Conservation (phyloP, 164 flowering plant genomes). For the Pachysandra terminalis region DNA sequence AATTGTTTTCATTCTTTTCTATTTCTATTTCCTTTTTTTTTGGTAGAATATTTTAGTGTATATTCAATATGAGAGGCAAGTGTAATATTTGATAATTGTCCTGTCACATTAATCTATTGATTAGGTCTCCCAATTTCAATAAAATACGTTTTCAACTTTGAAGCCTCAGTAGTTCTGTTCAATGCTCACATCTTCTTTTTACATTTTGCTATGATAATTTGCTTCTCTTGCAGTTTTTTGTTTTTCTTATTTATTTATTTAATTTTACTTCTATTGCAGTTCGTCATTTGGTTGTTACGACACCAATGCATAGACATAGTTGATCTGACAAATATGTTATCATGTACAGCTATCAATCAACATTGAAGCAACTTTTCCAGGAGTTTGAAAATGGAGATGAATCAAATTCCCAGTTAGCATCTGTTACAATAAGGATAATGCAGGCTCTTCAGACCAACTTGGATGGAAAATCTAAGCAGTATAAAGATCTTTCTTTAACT, state of each 20-base stretch:
- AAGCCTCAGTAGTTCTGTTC: not conserved
- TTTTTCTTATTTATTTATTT: too few species aligned
- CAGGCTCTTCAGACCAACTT: slow-evolving; percentile 80
- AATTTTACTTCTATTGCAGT: not conserved
- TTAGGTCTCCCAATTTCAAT: not conserved
- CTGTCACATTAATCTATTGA: not conserved
- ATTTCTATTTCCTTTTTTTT: too few species aligned
- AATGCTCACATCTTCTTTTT: not conserved
- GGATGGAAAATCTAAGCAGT: slow-evolving; percentile 94
- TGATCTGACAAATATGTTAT: slow-evolving; percentile 8
- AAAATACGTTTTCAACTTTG: not conserved
- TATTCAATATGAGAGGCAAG: not conserved
- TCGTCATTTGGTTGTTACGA: not conserved
- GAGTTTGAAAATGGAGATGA: slow-evolving; percentile 55
- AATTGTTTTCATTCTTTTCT: not conserved
- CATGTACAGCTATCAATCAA: slow-evolving; percentile 72
- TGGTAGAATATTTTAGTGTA: too few species aligned
- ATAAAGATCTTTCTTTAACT: slow-evolving; percentile 80
- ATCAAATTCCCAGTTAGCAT: slow-evolving; percentile 56
- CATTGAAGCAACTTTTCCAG: slow-evolving; percentile 80
- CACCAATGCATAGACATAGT: not conserved
- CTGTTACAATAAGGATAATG: slow-evolving; percentile 80
- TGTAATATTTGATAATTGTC: not conserved
- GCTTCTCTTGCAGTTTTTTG: too few species aligned
- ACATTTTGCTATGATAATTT: not conserved